phyloP scores from a whole-genome alignment of 1,284 basidiomycete genomes.

The Puccinia horiana region DNA sequence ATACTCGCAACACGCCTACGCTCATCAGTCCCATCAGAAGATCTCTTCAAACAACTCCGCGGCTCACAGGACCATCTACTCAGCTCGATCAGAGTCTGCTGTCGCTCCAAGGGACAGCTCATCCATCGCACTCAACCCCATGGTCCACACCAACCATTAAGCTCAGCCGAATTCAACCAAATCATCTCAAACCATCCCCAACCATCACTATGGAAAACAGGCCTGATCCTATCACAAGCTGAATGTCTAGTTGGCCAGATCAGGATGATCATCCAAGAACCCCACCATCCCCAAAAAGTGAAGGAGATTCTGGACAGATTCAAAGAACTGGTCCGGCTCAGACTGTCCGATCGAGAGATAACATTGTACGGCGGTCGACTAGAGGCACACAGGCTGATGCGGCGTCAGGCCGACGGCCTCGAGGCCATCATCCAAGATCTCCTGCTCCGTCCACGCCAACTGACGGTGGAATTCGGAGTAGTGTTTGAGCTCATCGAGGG shows the following conservation, averaged over 20 bases:
- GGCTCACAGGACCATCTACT: neutral
- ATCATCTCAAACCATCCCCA: neutral
- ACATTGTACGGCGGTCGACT: neutral
- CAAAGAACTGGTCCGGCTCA: neutral
- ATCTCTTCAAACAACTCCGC: neutral
- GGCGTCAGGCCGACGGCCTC: neutral
- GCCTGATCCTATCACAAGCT: neutral
- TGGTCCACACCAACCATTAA: neutral
- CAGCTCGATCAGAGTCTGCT: slow-evolving; percentile 1
- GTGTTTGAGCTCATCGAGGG: slow-evolving; percentile 1
- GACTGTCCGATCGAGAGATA: neutral
- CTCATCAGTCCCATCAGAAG: neutral
- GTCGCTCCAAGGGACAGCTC: slow-evolving; percentile 10
- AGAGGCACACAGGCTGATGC: neutral
- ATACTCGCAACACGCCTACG: neutral
- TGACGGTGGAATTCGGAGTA: neutral
- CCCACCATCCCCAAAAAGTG: neutral
- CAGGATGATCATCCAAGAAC: neutral
- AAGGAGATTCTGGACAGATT: neutral
- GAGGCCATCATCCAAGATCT: neutral
- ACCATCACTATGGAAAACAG: neutral
- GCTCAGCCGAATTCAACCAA: neutral
- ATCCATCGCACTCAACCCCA: neutral
- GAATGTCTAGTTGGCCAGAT: slow-evolving; percentile 12
- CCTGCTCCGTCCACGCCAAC: neutral